phyloP scores from a whole-genome alignment of 23 red algal genomes.

The Gracilariopsis chorda region DNA sequence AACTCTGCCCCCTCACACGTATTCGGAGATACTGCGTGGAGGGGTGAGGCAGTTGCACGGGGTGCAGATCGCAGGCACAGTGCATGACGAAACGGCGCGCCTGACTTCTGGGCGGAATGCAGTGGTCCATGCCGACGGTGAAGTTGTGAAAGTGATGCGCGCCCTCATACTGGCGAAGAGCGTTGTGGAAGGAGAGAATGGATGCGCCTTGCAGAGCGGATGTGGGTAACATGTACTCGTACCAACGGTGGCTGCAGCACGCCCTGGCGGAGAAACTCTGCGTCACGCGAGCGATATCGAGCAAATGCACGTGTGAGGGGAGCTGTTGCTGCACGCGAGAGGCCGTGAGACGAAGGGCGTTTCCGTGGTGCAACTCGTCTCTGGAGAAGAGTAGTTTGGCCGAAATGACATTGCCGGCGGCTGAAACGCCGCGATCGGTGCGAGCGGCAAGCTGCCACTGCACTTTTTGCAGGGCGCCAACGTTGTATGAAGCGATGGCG shows the following conservation, averaged over 20 bases:
- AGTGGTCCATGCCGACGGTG: conserved; percentile 47
- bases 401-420: conserved; percentile 78
- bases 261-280: conserved; percentile 68
- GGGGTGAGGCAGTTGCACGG: neutral
- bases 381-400: conserved; percentile 65
- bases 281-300: conserved; percentile 32
- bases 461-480: conserved; percentile 61
- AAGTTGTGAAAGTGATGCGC: conserved; percentile 73
- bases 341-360: neutral
- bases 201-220: conserved; percentile 29
- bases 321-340: conserved; percentile 46
- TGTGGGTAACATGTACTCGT: conserved; percentile 78
- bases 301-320: conserved; percentile 55
- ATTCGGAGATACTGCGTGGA: conserved; percentile 6
- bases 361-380: conserved; percentile 13
- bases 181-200: conserved; percentile 9
- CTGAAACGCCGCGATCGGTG: conserved; percentile 92
- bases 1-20: conserved; percentile 82
- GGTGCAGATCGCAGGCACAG: neutral
- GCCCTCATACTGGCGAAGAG: conserved; percentile 49
- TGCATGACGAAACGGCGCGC: conserved; percentile 45
- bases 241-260: conserved; percentile 69
- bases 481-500: conserved; percentile 43
- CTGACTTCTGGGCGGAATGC: conserved; percentile 26
- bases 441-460: conserved; percentile 85